Evolutionary conservation across 805 yeast genomes (phyloP).

Genomic region (Lipomyces mesembrius): DNA sequence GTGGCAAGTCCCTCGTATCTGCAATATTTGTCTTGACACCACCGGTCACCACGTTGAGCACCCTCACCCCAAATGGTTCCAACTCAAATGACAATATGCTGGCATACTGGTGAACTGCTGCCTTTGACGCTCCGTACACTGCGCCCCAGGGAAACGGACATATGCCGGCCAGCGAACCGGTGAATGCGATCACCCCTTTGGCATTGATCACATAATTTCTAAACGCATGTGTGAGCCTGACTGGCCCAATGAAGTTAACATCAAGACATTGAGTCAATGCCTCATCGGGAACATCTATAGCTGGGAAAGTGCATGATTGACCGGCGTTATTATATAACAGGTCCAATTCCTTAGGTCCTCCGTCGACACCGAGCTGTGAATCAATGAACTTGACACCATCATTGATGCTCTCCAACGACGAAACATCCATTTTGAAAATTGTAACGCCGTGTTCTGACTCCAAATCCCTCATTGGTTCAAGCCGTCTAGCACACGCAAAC

Average conservation of each 20-base stretch:
- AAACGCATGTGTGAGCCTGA: constrained; percentile 3
- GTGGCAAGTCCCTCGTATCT: neutral
- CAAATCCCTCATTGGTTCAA: neutral
- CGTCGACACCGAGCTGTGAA: constrained; percentile 1
- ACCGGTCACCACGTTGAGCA: neutral
- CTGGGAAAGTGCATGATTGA: neutral
- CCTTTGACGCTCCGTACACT: neutral
- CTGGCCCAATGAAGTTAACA: constrained; percentile 1
- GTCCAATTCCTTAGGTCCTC: neutral
- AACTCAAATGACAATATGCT: neutral
- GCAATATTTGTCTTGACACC: neutral
- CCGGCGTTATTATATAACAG: neutral
- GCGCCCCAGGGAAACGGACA: constrained; percentile 4
- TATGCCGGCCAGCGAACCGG: neutral
- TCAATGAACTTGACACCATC: constrained; percentile 1
- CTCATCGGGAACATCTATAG: neutral
- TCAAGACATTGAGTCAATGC: constrained; percentile 4
- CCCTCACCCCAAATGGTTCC: constrained; percentile 4
- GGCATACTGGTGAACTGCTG: neutral
- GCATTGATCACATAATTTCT: constrained; percentile 2
- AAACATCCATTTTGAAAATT: neutral
- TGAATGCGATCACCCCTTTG: neutral
- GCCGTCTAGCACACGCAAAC: neutral
- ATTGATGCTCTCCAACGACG: neutral
- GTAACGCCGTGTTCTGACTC: neutral